Percentiles rank a stretch among this genome's conserved stretches.
phyloP scores from a whole-genome alignment of 805 yeast species.

The Kazachstania africana region DNA sequence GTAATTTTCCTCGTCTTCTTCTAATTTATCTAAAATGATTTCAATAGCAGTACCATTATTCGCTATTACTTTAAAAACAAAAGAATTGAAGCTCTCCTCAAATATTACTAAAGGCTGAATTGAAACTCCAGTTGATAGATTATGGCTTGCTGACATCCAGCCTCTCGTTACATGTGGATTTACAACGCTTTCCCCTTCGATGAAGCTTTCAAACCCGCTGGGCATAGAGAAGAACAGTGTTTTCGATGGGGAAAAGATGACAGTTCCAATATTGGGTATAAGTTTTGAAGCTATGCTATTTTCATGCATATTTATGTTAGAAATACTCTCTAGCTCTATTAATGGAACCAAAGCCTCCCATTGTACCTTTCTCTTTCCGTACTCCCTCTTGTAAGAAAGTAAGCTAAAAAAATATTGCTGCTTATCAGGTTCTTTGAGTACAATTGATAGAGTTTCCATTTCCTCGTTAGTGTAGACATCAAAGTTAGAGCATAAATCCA shows the following conservation, averaged over 20 bases:
- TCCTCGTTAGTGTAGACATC: conserved; percentile 10
- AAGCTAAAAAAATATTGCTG: background rate
- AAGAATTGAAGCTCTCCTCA: background rate
- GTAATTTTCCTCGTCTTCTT: conserved; percentile 5
- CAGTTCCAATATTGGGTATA: conserved; percentile 13
- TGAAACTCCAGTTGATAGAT: no score
- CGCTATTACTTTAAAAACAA: conserved; percentile 2
- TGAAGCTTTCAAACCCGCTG: conserved; percentile 9
- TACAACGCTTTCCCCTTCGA: conserved; percentile 7
- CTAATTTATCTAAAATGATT: conserved; percentile 1
- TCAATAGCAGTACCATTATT: background rate
- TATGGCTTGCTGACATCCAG: no score
- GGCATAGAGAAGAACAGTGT: conserved; percentile 8
- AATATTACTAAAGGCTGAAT: no score
- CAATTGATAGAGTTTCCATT: conserved; percentile 6
- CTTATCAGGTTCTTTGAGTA: conserved; percentile 2
- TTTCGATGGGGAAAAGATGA: conserved; percentile 7
- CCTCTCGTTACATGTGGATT: no score
- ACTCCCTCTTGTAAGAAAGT: background rate
- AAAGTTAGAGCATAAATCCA: conserved; percentile 6
- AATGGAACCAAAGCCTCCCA: conserved; percentile 3
- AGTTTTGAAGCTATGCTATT: conserved; percentile 4
- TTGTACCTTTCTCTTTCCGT: background rate
- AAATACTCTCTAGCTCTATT: background rate
- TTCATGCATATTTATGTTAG: no score